These are phyloP conservation scores for Asterophora lycoperdoides DNA, from an alignment of 768 basidiomycete species.

Conservation along the genomic window DNA sequence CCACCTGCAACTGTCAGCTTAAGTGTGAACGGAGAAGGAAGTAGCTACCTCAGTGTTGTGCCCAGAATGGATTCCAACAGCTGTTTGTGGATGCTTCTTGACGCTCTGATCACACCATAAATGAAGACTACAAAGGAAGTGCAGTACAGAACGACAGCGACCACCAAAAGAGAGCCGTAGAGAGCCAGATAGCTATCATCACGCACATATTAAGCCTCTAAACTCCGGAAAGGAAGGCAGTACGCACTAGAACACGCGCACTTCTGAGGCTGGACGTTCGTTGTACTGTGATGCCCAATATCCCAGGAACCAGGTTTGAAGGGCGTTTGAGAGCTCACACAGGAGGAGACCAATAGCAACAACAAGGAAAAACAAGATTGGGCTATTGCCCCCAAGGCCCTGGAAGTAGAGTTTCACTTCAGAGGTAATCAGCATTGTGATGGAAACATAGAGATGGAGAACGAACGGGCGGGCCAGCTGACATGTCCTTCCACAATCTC, in stretches of 20 bases:
- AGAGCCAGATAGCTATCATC: constrained; percentile 43
- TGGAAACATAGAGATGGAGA: not conserved
- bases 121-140: constrained; percentile 36
- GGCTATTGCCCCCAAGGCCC: constrained; percentile 33
- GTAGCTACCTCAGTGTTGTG: constrained; percentile 52
- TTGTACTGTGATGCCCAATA: constrained; percentile 45
- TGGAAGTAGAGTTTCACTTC: constrained; percentile 34
- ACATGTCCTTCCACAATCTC: constrained; percentile 60
- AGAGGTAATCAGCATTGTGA: constrained; percentile 19
- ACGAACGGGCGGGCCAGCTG: constrained; percentile 42
- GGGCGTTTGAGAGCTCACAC: constrained; percentile 19
- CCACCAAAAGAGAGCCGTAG: constrained; percentile 35
- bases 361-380: constrained; percentile 29
- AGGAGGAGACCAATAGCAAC: constrained; percentile 23
- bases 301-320: constrained; percentile 42
- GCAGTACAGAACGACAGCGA: constrained; percentile 28
- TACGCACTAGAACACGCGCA: constrained; percentile 34
- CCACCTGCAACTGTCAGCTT: constrained; percentile 33
- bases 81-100: constrained; percentile 46
- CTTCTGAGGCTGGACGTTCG: constrained; percentile 24
- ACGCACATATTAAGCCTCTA: not conserved
- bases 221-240: not conserved
- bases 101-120: constrained; percentile 50
- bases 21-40: not conserved
- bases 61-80: constrained; percentile 52